These are phyloP conservation scores for Wakefieldia striispora DNA, from an alignment of 768 basidiomycete species.

Conservation along the genomic window DNA sequence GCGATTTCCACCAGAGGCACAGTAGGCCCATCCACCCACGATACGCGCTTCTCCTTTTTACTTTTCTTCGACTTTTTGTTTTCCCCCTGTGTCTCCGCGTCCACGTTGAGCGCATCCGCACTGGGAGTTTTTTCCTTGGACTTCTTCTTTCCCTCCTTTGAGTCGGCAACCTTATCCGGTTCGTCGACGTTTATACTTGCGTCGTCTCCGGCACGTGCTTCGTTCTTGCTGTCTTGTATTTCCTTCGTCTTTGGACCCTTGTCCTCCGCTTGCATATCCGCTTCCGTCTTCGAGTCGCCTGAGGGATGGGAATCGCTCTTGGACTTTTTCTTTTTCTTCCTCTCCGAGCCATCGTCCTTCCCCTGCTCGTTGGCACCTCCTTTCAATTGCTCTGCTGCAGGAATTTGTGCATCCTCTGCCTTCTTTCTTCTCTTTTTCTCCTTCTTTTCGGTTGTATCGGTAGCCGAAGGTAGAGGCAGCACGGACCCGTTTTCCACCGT, in stretches of 20 bases:
- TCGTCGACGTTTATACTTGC: not conserved
- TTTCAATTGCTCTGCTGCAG: not conserved
- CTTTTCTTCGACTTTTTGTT: constrained; percentile 2
- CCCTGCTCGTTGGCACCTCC: not conserved
- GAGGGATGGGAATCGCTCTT: constrained; percentile 7
- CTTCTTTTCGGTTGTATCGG: constrained; percentile 5
- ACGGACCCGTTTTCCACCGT: not conserved
- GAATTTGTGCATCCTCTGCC: not conserved
- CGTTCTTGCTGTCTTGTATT: constrained; percentile 1
- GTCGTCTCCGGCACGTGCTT: not conserved
- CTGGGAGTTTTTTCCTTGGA: constrained; percentile 6
- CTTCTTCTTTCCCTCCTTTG: constrained; percentile 15
- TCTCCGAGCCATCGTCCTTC: constrained; percentile 3
- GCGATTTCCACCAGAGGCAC: constrained; percentile 11
- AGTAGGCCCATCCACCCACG: constrained; percentile 17
- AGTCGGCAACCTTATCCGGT: not conserved
- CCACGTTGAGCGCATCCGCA: not conserved
- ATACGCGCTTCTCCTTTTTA: constrained; percentile 15
- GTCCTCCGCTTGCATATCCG: not conserved
- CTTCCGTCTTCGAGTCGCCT: not conserved
- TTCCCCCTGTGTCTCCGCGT: not conserved
- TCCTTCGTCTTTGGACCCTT: constrained; percentile 8
- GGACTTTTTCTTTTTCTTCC: constrained; percentile 20
- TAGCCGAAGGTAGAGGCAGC: not conserved
- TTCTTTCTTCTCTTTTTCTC: constrained; percentile 17